These are phyloP conservation scores for Tolypocladium cylindrosporum DNA, from an alignment of 2,329 filamentous ascomycete species.

Conservation along the genomic window DNA sequence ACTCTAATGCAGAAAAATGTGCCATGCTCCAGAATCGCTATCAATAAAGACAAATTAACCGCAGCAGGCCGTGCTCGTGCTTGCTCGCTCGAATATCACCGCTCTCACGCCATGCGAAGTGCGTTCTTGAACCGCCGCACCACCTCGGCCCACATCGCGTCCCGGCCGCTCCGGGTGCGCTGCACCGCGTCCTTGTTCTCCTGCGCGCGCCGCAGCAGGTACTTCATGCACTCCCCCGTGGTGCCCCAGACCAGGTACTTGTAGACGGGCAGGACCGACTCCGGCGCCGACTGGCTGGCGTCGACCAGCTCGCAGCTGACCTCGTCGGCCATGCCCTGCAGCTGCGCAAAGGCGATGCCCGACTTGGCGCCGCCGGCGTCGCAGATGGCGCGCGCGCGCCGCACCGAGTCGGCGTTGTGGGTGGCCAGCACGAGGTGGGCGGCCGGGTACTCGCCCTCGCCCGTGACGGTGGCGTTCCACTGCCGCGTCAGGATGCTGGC, in stretches of 20 bases:
- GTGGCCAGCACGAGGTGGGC: conserved; percentile 65
- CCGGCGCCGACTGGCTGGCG: conserved; percentile 19
- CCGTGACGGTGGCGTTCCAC: conserved; percentile 24
- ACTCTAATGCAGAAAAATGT: background rate
- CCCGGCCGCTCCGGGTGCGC: conserved; percentile 49
- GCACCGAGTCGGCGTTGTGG: conserved; percentile 69
- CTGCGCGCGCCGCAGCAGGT: conserved; percentile 51
- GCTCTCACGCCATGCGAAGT: conserved; percentile 24
- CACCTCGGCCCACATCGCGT: conserved; percentile 54
- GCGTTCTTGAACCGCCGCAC: conserved; percentile 39
- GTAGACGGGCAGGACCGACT: conserved; percentile 45
- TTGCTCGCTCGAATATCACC: background rate
- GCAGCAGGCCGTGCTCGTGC: background rate
- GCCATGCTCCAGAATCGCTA: background rate
- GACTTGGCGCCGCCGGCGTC: conserved; percentile 31
- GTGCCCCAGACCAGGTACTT: conserved; percentile 64
- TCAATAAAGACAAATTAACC: background rate
- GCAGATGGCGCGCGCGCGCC: conserved; percentile 41
- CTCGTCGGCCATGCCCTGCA: conserved; percentile 95
- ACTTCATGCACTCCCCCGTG: conserved; percentile 77
- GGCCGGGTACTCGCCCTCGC: conserved; percentile 38
- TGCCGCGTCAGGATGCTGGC: conserved; percentile 54
- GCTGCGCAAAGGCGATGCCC: conserved; percentile 47
- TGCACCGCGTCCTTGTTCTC: conserved; percentile 66
- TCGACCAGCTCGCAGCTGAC: conserved; percentile 57